Evolutionary conservation across 352 stramenopile species (phyloP).

Genomic region (Thraustochytrium sp.): DNA sequence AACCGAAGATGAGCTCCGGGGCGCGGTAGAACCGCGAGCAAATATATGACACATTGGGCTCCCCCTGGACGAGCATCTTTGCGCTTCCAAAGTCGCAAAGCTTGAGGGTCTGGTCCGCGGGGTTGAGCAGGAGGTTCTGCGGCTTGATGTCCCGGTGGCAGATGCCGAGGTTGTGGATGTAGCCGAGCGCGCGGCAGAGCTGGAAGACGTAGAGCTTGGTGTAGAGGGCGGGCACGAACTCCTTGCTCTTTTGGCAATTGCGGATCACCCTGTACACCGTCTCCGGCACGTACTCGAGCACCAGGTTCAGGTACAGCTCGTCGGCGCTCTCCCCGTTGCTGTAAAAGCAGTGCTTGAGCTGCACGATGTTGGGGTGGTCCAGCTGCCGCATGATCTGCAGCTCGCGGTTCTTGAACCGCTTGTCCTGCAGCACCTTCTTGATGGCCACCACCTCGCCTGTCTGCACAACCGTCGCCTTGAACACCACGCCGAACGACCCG

Average conservation of each 20-base stretch:
- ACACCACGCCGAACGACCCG: slow-evolving; percentile 98
- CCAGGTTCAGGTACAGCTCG: slow-evolving; percentile 97
- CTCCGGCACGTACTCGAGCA: slow-evolving; percentile 98
- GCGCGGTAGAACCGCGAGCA: slow-evolving; percentile 98
- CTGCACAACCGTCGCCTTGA: slow-evolving; percentile 91
- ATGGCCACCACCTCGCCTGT: slow-evolving; percentile 97
- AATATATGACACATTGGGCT: slow-evolving; percentile 99
- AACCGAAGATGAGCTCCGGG: slow-evolving; percentile 99
- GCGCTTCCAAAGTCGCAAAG: slow-evolving; percentile 97
- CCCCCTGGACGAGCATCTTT: slow-evolving; percentile 88
- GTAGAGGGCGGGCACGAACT: slow-evolving; percentile 89
- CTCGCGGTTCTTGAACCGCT: slow-evolving; percentile 99
- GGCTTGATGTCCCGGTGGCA: slow-evolving; percentile 99
- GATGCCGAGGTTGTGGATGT: slow-evolving; percentile 95
- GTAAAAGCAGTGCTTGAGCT: slow-evolving; percentile 98
- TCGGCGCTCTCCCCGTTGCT: slow-evolving; percentile 79
- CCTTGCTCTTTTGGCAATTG: slow-evolving; percentile 92
- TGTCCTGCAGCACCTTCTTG: slow-evolving; percentile 99
- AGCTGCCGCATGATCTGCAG: slow-evolving; percentile 98
- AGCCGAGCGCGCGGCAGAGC: slow-evolving; percentile 90
- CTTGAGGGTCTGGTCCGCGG: slow-evolving; percentile 72
- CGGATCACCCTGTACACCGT: slow-evolving; percentile 94
- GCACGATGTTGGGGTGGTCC: slow-evolving; percentile 97
- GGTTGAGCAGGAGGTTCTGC: slow-evolving; percentile 97
- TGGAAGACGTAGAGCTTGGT: slow-evolving; percentile 97